Evolutionary conservation across 2,329 filamentous ascomycete species (phyloP).

Genomic region (Helotiales sp.): DNA sequence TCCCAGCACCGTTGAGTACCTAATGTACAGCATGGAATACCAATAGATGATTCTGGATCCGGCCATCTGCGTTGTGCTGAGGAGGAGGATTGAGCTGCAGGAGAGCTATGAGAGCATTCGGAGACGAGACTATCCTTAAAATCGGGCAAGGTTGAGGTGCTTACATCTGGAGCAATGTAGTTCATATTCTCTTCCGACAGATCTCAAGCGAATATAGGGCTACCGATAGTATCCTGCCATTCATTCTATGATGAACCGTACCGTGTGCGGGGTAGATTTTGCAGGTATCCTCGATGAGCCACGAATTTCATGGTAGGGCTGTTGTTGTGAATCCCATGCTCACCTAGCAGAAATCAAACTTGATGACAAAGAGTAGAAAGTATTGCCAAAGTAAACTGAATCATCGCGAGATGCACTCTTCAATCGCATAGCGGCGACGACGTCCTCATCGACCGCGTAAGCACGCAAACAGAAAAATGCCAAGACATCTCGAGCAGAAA

Average conservation of each 20-base stretch:
- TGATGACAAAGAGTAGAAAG: no score
- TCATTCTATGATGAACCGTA: background rate
- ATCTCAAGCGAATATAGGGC: background rate
- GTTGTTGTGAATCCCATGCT: no score
- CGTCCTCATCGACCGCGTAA: background rate
- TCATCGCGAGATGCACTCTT: background rate
- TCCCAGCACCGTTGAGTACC: background rate
- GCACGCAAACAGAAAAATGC: background rate
- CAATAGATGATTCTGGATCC: background rate
- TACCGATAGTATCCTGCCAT: background rate
- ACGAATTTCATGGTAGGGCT: no score
- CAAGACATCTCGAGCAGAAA: background rate
- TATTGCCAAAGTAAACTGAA: background rate
- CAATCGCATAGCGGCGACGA: background rate
- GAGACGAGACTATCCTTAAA: background rate
- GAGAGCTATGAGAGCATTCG: background rate
- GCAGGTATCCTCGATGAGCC: no score
- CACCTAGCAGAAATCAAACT: no score
- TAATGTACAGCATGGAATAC: background rate
- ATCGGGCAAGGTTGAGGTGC: background rate
- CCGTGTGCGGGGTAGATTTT: no score
- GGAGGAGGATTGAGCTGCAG: background rate
- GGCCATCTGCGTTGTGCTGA: background rate
- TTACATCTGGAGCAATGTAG: background rate
- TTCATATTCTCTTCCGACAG: background rate